Conservation (phyloP, 352 stramenopile species). For the Pythium insidiosum region DNA sequence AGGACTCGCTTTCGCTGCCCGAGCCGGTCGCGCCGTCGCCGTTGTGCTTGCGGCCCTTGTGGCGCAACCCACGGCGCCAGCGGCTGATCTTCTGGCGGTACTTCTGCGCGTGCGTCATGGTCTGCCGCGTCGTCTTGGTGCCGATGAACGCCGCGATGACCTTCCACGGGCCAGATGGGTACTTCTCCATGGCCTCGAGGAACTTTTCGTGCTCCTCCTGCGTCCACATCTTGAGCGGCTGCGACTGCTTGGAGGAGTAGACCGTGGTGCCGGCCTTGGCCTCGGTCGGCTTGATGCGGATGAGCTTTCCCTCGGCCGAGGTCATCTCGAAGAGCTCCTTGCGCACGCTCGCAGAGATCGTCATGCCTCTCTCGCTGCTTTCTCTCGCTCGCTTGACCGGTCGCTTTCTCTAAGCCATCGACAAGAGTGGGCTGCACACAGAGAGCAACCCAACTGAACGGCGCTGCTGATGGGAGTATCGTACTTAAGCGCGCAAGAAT, state of each 20-base stretch:
- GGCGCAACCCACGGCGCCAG: conserved; percentile 65
- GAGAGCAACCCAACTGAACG: conserved; percentile 8
- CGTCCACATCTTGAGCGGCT: conserved; percentile 83
- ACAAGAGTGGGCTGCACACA: conserved; percentile 12
- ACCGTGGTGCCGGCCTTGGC: conserved; percentile 78
- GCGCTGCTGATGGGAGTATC: conserved; percentile 19
- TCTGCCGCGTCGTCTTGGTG: conserved; percentile 90
- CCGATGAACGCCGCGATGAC: conserved; percentile 76
- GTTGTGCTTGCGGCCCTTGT: conserved; percentile 72
- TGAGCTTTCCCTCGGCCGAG: conserved; percentile 68
- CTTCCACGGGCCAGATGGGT: conserved; percentile 75
- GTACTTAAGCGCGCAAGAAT: conserved; percentile 34
- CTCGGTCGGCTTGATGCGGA: conserved; percentile 79
- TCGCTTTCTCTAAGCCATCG: conserved; percentile 4
- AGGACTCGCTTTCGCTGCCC: conserved; percentile 37
- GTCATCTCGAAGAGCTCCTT: conserved; percentile 84
- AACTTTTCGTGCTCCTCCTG: conserved; percentile 84
- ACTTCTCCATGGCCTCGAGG: conserved; percentile 81
- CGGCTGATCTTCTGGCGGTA: conserved; percentile 82
- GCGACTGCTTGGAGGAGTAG: conserved; percentile 77
- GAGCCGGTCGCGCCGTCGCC: conserved; percentile 18
- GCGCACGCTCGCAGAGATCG: conserved; percentile 78
- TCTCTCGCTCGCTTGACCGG: neutral
- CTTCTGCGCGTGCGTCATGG: conserved; percentile 84
- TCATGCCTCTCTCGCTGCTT: conserved; percentile 37